These are phyloP conservation scores for Phytophthora niederhauseri DNA, from an alignment of 352 stramenopile species.

Conservation along the genomic window DNA sequence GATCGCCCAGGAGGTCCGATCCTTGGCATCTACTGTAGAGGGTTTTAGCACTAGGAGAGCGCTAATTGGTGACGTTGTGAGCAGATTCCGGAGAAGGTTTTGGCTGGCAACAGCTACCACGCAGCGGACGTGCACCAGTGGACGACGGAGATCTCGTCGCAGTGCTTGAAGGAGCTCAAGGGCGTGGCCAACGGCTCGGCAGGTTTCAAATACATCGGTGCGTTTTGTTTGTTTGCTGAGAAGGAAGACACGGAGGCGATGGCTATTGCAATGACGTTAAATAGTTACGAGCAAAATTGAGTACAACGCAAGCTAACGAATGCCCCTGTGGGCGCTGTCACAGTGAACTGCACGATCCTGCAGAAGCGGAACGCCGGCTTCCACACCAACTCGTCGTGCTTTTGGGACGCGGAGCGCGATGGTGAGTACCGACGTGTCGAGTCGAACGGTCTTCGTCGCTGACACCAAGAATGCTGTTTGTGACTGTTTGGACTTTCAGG, in stretches of 20 bases:
- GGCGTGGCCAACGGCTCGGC: slow-evolving; percentile 81
- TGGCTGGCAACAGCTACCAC: slow-evolving; percentile 75
- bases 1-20: slow-evolving; percentile 72
- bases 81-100: slow-evolving; percentile 77
- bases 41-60: neutral
- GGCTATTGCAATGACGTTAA: slow-evolving; percentile 36
- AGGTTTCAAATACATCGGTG: slow-evolving; percentile 91
- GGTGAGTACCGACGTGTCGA: slow-evolving; percentile 44
- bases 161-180: slow-evolving; percentile 87
- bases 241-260: neutral
- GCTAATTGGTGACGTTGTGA: slow-evolving; percentile 7
- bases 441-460: neutral
- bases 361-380: slow-evolving; percentile 90
- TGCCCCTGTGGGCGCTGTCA: slow-evolving; percentile 13
- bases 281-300: slow-evolving; percentile 43
- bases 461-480: slow-evolving; percentile 15
- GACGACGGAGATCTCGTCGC: slow-evolving; percentile 77
- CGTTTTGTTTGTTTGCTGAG: slow-evolving; percentile 5
- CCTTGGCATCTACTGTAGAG: neutral
- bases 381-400: slow-evolving; percentile 88
- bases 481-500: slow-evolving; percentile 38
- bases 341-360: slow-evolving; percentile 89
- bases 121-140: slow-evolving; percentile 82
- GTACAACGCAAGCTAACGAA: slow-evolving; percentile 35
- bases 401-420: slow-evolving; percentile 87